A percentile compares a stretch with the other conserved stretches of the same genome.
These are phyloP conservation scores for Daldinia bambusicola DNA, from an alignment of 495 filamentous ascomycete genomes.

Conservation along the genomic window DNA sequence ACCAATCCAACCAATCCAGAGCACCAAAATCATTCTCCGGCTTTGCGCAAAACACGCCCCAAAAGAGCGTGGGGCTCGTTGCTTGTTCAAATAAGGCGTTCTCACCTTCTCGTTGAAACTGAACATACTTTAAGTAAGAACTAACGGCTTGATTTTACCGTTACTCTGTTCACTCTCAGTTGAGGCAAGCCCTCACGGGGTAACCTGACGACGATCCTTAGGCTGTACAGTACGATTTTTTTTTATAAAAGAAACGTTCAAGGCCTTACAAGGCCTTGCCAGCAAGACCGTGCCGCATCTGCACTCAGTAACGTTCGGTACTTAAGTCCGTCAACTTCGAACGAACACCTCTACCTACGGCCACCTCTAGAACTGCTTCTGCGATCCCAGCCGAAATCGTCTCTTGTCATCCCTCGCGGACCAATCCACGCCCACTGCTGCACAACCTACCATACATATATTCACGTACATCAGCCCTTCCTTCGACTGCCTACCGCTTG, in stretches of 20 bases:
- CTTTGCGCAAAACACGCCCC: conserved; percentile 42
- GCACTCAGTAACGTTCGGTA: conserved; percentile 27
- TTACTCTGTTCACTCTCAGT: conserved; percentile 24
- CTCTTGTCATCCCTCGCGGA: conserved; percentile 15
- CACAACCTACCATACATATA: conserved; percentile 31
- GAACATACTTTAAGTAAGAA: conserved; percentile 3
- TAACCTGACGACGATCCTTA: conserved; percentile 35
- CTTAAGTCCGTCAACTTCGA: conserved; percentile 25
- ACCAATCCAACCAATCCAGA: conserved; percentile 36
- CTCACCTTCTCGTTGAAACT: conserved; percentile 13
- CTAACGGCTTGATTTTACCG: conserved; percentile 17
- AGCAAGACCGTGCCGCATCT: conserved; percentile 20
- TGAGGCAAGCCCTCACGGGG: conserved; percentile 42
- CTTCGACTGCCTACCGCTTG: conserved; percentile 32
- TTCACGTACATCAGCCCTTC: conserved; percentile 35
- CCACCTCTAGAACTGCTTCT: conserved; percentile 6
- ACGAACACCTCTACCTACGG: neutral
- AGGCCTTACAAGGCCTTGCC: neutral
- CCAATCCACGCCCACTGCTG: conserved; percentile 38
- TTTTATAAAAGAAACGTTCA: neutral
- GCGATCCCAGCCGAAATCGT: conserved; percentile 26
- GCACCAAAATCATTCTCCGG: conserved; percentile 29
- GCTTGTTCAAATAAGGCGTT: conserved; percentile 42
- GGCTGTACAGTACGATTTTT: conserved; percentile 13
- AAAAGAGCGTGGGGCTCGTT: conserved; percentile 37